phyloP scores from a whole-genome alignment of 495 filamentous ascomycete species.

The Cairneyella variabilis region DNA sequence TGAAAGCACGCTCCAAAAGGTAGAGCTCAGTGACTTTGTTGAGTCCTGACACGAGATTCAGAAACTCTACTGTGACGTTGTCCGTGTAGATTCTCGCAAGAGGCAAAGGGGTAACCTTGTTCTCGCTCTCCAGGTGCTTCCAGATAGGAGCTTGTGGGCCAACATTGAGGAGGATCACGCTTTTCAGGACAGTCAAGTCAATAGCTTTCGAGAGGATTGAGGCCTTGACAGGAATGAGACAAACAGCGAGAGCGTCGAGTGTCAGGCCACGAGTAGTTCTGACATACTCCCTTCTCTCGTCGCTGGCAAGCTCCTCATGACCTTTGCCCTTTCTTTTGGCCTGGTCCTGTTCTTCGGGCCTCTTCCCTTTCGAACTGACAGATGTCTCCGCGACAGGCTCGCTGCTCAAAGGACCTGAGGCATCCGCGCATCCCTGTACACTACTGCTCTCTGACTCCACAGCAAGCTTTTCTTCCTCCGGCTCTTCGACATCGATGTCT shows the following conservation, averaged over 20 bases:
- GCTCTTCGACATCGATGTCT: conserved; percentile 44
- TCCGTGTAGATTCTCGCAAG: conserved; percentile 57
- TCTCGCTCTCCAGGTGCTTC: conserved; percentile 46
- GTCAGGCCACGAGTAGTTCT: conserved; percentile 49
- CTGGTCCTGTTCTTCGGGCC: too few relatives aligned
- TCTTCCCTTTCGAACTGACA: too few relatives aligned
- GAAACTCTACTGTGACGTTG: conserved; percentile 49
- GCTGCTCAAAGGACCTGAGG: not conserved
- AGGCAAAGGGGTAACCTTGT: conserved; percentile 42
- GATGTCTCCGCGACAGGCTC: too few relatives aligned
- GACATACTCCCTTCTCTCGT: conserved; percentile 44
- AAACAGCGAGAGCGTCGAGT: conserved; percentile 47
- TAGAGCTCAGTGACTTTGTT: conserved; percentile 51
- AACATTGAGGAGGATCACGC: conserved; percentile 57
- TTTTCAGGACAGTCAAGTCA: conserved; percentile 46
- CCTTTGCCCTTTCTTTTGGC: conserved; percentile 3
- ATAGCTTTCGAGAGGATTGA: conserved; percentile 46
- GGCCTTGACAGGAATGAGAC: conserved; percentile 54
- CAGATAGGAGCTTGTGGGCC: conserved; percentile 56
- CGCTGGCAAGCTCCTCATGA: not conserved
- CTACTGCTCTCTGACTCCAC: conserved; percentile 2
- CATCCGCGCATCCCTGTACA: too few relatives aligned
- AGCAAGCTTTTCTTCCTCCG: conserved; percentile 31
- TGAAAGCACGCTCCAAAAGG: conserved; percentile 49
- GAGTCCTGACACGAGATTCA: conserved; percentile 46